Evolutionary conservation across 306 rosid species (phyloP).

Genomic region (Glycine tomentella): DNA sequence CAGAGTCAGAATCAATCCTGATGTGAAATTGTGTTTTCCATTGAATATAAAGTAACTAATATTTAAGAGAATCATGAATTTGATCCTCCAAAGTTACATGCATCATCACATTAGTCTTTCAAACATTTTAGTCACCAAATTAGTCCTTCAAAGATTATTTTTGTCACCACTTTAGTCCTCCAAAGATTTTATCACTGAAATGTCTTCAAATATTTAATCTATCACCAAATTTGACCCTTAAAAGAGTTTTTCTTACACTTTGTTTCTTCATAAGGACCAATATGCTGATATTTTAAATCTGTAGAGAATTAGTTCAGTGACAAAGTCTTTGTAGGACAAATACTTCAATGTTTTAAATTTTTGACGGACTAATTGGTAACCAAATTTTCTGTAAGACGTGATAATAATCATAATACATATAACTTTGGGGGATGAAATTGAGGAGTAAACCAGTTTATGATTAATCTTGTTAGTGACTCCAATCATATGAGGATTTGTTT

Average conservation of each 20-base stretch:
- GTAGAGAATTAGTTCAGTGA: background rate
- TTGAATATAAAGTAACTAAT: too few relatives aligned
- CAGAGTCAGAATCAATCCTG: too few relatives aligned
- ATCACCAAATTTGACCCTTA: background rate
- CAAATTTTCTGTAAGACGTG: background rate
- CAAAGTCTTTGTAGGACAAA: too few relatives aligned
- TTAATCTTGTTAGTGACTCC: conserved; percentile 13
- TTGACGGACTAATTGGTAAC: background rate
- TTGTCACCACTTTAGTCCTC: background rate
- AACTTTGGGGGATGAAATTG: background rate
- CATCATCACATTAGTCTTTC: background rate
- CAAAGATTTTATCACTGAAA: background rate
- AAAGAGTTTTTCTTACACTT: background rate
- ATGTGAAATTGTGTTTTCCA: too few relatives aligned
- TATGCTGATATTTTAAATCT: background rate
- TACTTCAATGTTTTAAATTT: too few relatives aligned
- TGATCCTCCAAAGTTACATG: background rate
- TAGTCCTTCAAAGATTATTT: background rate
- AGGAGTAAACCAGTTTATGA: conserved; percentile 20
- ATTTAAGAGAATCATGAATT: too few relatives aligned
- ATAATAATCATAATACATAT: background rate
- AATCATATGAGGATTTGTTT: conserved; percentile 14
- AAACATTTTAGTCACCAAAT: background rate
- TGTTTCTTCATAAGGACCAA: background rate
- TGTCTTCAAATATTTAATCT: background rate